Conservation (phyloP, 1,284 basidiomycete species). For the Volvariella surrecta region DNA sequence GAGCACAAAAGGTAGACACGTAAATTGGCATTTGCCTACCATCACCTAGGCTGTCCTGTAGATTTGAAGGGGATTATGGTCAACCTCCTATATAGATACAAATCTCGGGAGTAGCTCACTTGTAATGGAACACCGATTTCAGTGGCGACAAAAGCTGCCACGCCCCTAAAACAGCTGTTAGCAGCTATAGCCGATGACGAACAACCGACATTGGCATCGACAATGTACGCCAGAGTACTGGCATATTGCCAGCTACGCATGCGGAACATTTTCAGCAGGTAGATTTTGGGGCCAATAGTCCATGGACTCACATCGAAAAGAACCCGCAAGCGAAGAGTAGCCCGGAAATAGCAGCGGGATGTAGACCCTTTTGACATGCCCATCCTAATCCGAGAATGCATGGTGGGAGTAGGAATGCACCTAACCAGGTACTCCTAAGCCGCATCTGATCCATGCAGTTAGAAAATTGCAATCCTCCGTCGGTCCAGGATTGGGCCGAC, state of each 20-base stretch:
- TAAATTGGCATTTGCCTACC: conserved; percentile 16
- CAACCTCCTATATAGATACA: not conserved
- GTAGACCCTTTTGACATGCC: conserved; percentile 55
- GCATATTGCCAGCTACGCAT: conserved; percentile 57
- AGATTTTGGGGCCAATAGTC: not conserved
- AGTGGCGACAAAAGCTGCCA: conserved; percentile 60
- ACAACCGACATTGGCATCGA: conserved; percentile 71
- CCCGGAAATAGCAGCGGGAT: conserved; percentile 54
- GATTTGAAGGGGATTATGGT: not conserved
- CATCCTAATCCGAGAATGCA: conserved; percentile 69
- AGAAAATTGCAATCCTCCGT: not conserved
- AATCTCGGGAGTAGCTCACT: conserved; percentile 22
- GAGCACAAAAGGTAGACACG: not conserved
- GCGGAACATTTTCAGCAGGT: too few species aligned
- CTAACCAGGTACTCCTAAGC: conserved; percentile 50
- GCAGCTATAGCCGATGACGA: conserved; percentile 62
- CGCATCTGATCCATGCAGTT: conserved; percentile 75
- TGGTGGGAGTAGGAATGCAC: conserved; percentile 48
- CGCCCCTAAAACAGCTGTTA: conserved; percentile 66
- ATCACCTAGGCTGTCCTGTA: conserved; percentile 31
- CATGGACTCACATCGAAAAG: conserved; percentile 49
- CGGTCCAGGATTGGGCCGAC: not conserved
- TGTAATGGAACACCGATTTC: conserved; percentile 65
- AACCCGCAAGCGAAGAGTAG: conserved; percentile 62
- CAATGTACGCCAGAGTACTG: conserved; percentile 66